Base-by-base conservation (phyloP, 2,329 filamentous ascomycete species). In the Aspergillus sp. region DNA sequence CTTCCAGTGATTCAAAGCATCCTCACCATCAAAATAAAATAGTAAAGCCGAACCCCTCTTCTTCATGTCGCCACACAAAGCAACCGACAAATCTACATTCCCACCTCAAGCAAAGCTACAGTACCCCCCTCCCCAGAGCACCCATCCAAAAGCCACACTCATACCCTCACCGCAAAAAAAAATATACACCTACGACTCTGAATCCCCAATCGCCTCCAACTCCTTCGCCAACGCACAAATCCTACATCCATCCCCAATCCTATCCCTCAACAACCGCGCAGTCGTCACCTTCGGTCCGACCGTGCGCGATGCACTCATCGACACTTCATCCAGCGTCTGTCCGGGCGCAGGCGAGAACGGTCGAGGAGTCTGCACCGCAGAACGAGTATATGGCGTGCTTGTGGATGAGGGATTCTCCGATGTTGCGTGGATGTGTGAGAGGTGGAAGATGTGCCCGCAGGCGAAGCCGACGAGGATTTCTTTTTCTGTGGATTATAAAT, bases 261-360 rank as follows among this genome's bases (percentile, higher is more conserved):
- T 86, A 68, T 93, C 90, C 66, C 88, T 84, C 61, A 96, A 77
- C 57, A 96, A 74, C 64, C 92, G 85, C 41, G 93, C 92, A 72
- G 92, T 91, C 64, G 90, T 95, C 27, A 96, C 92, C 77, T 97
- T 97, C 30, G 89, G 86, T 0, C 91, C 90, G 6, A 98, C 87
- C 56, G 89, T 91, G 39, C 78, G 74, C 55, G 77, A 78, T 47
- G 66, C 73, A 48, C 65, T 70, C 49, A 68, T 64, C 36, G 67
- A 62, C 25, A 58, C 55, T 23, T 75, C 73, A 5, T 76, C 68
- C 11, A 66, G 39, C 5, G 69, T 64, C 17, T 51, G 57, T 2
- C 58, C 60, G 19, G 56, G 63, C 7, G 62, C 58, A 11, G 58
- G 62, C 21, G 69, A 52, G 63, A 69, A 59, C 54, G 68, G 57